Evolutionary conservation across 1,139 yeast genomes (phyloP), one percentile per base, ranked within the genome.

Genomic region (Taphrina communis): DNA sequence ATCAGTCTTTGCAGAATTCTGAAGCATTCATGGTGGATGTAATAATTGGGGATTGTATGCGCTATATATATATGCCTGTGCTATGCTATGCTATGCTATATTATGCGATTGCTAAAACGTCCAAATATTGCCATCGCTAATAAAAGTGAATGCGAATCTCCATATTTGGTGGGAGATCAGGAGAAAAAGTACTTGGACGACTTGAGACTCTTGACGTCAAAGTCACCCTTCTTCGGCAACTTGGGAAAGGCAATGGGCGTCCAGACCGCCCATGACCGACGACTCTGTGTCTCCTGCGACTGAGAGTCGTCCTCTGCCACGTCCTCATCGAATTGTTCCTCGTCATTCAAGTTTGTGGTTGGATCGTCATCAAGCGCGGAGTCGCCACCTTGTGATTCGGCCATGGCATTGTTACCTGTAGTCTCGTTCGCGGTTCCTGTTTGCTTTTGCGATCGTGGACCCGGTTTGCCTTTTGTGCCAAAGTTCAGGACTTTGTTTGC

Each of bases 111-210:
- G 31, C 8, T 25, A 25, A 25, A 25, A 25, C 4, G 31, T 25
- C 4, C 31, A 25, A 25, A 4, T 25, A 25, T 25, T 21, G 53
- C 53, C 53, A 50, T 21, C n/a, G 53, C 53, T 50, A 25, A 50
- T 8, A 6, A 6, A 11, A 1, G 53, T 19, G 6, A 21, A 17
- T 19, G 11, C 11, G n/a, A 4, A 44, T 44, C 8, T 41, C 6
- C 12, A 44, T 44, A 6, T 12, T 17, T 14, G 19, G 2, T 12
- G 48, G 25, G 14, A 5, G 11, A 11, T 72, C 70, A 80, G 12
- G 85, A 82, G 79, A 94, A 94, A 82, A 94, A 94, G 79, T 94
- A 94, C 62, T 84, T 83, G 71, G 97, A 90, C 61, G 87, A 84
- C 75, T 84, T 84, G 68, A 94, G 88, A 71, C 84, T 84, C 59